phyloP scores from a whole-genome alignment of 257 asterid species.

The Misopates orontium region DNA sequence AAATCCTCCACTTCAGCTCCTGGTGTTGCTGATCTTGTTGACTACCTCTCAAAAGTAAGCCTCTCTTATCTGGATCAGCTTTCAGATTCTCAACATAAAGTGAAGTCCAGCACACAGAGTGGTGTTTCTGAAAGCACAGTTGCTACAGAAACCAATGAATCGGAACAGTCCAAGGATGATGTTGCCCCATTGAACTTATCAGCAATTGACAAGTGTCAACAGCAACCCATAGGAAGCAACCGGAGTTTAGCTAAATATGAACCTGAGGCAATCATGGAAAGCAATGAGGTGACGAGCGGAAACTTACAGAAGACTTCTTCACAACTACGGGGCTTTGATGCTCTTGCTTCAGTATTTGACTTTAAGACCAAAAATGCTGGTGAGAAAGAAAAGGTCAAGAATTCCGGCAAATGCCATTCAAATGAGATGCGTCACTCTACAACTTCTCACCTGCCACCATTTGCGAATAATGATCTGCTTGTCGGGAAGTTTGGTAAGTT shows the following conservation, averaged over 20 bases:
- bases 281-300: background rate
- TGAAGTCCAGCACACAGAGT: slow-evolving; percentile 21
- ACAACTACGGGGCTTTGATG: background rate
- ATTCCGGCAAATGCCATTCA: slow-evolving; percentile 2
- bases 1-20: slow-evolving; percentile 48
- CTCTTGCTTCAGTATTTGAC: slow-evolving; percentile 22
- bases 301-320: background rate
- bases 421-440: slow-evolving; percentile 14
- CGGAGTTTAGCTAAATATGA: slow-evolving; percentile 3
- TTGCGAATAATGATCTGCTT: background rate
- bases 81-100: slow-evolving; percentile 35
- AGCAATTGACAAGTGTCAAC: background rate
- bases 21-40: slow-evolving; percentile 44
- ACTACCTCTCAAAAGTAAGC: slow-evolving; percentile 44
- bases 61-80: slow-evolving; percentile 43
- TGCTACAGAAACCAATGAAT: slow-evolving; percentile 28
- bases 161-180: slow-evolving; percentile 23
- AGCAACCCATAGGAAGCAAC: slow-evolving; percentile 4
- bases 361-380: background rate
- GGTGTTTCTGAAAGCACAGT: slow-evolving; percentile 34
- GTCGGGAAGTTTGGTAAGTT: slow-evolving; percentile 13
- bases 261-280: background rate
- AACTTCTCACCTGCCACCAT: background rate
- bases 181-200: slow-evolving; percentile 17
- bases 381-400: slow-evolving; percentile 31